Evolutionary conservation across 2,329 filamentous ascomycete genomes (phyloP).

Genomic region (Lomentospora prolificans): DNA sequence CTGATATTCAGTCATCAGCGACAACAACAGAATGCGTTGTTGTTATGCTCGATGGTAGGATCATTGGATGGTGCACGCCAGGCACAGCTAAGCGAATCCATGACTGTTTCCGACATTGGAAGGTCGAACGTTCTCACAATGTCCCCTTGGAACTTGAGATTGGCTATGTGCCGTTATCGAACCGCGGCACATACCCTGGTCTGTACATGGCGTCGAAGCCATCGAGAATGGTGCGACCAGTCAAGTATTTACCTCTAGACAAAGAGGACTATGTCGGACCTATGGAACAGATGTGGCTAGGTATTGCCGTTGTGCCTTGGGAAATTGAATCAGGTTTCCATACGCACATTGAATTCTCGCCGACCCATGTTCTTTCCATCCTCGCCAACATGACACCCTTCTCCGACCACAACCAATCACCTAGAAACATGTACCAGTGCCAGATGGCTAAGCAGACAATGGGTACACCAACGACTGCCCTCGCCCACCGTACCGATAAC

Average conservation of each 20-base stretch:
- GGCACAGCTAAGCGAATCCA: slow-evolving; percentile 72
- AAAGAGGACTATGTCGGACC: slow-evolving; percentile 84
- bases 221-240: slow-evolving; percentile 79
- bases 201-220: slow-evolving; percentile 86
- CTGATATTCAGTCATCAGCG: slow-evolving; percentile 65
- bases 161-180: slow-evolving; percentile 79
- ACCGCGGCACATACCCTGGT: slow-evolving; percentile 90
- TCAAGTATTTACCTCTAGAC: slow-evolving; percentile 82
- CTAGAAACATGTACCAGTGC: slow-evolving; percentile 98
- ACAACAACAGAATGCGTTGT: slow-evolving; percentile 75
- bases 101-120: slow-evolving; percentile 88
- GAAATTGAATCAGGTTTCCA: slow-evolving; percentile 83
- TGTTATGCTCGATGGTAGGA: slow-evolving; percentile 80
- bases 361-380: slow-evolving; percentile 95
- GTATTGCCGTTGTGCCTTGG: slow-evolving; percentile 80
- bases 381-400: slow-evolving; percentile 98
- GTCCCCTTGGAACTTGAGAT: slow-evolving; percentile 83
- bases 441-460: slow-evolving; percentile 99
- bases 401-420: slow-evolving; percentile 97
- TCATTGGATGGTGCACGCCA: slow-evolving; percentile 84
- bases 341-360: slow-evolving; percentile 87
- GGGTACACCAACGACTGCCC: slow-evolving; percentile 84
- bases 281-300: slow-evolving; percentile 97
- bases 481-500: slow-evolving; percentile 87
- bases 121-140: slow-evolving; percentile 74